Percentiles rank a stretch among this genome's conserved stretches.
Evolutionary conservation across 2,329 filamentous ascomycete species (phyloP).

Genomic region (Aspergillus neoniger): DNA sequence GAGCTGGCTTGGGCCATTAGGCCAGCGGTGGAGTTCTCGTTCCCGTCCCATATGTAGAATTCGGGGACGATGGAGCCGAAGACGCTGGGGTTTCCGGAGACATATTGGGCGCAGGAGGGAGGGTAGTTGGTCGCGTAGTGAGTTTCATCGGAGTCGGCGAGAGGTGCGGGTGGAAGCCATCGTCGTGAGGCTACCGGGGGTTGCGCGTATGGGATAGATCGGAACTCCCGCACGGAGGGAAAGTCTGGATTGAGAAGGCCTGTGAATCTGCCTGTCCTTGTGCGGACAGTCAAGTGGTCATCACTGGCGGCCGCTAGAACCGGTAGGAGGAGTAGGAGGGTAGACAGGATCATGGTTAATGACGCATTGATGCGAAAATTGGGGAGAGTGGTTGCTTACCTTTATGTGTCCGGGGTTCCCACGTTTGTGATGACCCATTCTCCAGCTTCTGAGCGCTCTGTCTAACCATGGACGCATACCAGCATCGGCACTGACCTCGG

Average conservation of each 20-base stretch:
- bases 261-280: neutral
- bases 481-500: neutral
- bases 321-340: neutral
- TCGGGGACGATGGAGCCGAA: neutral
- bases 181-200: neutral
- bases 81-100: neutral
- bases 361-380: too few relatives aligned
- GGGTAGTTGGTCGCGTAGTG: conserved; percentile 2
- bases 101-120: conserved; percentile 1
- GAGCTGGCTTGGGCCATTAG: neutral
- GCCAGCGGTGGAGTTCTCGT: neutral
- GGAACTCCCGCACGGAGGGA: conserved; percentile 1
- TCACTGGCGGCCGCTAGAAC: neutral
- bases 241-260: neutral
- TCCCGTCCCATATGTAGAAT: neutral
- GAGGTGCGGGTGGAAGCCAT: neutral
- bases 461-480: neutral
- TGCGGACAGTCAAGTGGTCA: neutral
- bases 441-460: neutral
- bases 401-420: neutral
- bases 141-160: neutral
- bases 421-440: neutral
- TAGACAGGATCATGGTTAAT: neutral
- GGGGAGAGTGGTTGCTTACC: neutral
- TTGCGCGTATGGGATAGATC: neutral